Base-by-base conservation (phyloP, 805 yeast genomes). In the Lachancea kluyveri region DNA sequence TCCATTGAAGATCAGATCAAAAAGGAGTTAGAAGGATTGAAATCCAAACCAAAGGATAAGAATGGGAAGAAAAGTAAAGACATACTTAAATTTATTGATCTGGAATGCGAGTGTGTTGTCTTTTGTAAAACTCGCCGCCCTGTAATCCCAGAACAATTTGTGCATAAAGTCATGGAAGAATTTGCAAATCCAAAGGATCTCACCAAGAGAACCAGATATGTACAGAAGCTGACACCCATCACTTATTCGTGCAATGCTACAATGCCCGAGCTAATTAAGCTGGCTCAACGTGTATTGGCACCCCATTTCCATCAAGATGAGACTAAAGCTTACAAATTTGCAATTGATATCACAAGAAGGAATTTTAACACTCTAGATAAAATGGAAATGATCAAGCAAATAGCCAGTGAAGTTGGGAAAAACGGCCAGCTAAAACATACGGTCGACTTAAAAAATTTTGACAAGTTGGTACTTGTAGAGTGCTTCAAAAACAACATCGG, bases 401-500 rank as follows among this genome's bases (percentile, higher is more conserved):
- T 88, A 6, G 95, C 94, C 3, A 74, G 70, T 18, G 59, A 70
- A 26, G 87, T 85, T 1, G 90, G 90, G 1, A 64, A 70, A 27
- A 78, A 74, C 4, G 55, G 54, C 7, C 35, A 46, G 24, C 70
- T 73, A 40, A 79, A 78, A 2, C 95, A 86, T 54, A 64, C 59
- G 21, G 94, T 92, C 10, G 94, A 87, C 52, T 68, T 92, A 54
- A 83, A 84, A 48, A 60, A 74, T 8, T 85, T 74, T 48, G 94
- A 88, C 39, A 77, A 79, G 50, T 62, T 92, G 45, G 72, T 92
- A 28, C 52, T 90, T 31, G 81, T 92, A 3, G 95, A 86, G 54
- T 83, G 96, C 52, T 90, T 79, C 61, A 90, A 88, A 62, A 81
- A 75, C 41, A 82, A 83, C 40, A 70, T 92, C 20, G 98, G 98